Evolutionary conservation across 2,329 filamentous ascomycete species (phyloP).

Genomic region (Sclerotinia spermophila): DNA sequence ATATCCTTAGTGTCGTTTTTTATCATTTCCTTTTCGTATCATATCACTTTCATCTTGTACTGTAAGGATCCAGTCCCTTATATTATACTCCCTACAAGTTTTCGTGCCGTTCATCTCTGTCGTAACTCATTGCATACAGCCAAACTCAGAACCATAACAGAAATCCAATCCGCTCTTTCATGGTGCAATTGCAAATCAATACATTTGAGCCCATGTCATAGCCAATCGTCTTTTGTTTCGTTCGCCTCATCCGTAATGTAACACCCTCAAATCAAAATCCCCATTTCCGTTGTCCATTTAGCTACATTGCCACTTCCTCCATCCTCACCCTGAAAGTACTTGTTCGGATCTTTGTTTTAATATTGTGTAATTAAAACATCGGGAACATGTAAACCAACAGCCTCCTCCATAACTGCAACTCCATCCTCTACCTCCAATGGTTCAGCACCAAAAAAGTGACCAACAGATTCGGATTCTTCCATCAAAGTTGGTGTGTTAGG

Average conservation of each 20-base stretch:
- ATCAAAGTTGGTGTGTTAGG: conserved; percentile 25
- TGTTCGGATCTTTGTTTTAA: neutral
- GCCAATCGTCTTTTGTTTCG: neutral
- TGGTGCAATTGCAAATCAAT: neutral
- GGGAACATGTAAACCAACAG: conserved; percentile 45
- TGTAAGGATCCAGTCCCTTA: neutral
- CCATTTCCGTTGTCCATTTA: neutral
- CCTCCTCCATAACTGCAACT: conserved; percentile 55
- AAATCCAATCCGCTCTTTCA: neutral
- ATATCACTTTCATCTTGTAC: neutral
- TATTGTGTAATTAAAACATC: conserved; percentile 42
- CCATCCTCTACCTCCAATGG: conserved; percentile 49
- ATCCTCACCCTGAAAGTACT: neutral
- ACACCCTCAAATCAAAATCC: neutral
- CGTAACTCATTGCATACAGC: neutral
- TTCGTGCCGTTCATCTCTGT: neutral
- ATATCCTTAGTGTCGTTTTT: neutral
- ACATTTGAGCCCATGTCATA: neutral
- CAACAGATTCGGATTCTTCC: conserved; percentile 37
- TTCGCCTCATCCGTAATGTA: neutral
- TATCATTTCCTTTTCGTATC: neutral
- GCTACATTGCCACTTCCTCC: neutral
- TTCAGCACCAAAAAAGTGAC: conserved; percentile 40
- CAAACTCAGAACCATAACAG: neutral
- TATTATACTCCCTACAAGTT: neutral